A percentile compares a stretch with the other conserved stretches of the same genome.
These are phyloP conservation scores for Cyclotella choctawhatcheeana DNA, from an alignment of 108 stramenopile species.

Conservation along the genomic window DNA sequence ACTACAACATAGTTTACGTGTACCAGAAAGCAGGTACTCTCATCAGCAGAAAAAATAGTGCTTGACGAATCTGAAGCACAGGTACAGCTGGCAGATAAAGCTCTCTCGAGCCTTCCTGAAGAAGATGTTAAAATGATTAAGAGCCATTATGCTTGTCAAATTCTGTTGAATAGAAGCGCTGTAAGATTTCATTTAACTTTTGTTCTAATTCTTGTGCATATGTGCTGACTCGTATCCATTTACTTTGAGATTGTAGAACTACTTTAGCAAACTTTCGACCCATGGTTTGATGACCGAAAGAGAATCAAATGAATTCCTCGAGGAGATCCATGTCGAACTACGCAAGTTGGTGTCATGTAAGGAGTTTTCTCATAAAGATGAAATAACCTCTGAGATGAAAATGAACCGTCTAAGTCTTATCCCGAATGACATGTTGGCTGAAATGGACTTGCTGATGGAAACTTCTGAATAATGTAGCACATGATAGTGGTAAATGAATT, in stretches of 20 bases:
- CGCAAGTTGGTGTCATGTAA: constrained; percentile 5
- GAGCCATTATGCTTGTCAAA: constrained; percentile 74
- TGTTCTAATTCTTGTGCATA: too few species aligned
- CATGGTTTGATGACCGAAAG: constrained; percentile 63
- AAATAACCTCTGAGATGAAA: constrained; percentile 13
- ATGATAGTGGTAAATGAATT: too few species aligned
- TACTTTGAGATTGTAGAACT: too few species aligned
- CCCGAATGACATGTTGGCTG: constrained; percentile 8
- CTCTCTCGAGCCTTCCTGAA: constrained; percentile 37
- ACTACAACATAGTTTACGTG: not conserved
- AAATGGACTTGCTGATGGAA: not conserved
- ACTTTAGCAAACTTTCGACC: constrained; percentile 48
- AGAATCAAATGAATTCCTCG: constrained; percentile 65
- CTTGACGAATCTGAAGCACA: constrained; percentile 60
- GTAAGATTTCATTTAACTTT: too few species aligned
- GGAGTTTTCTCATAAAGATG: constrained; percentile 16
- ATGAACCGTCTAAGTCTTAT: not conserved
- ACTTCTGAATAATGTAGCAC: not conserved
- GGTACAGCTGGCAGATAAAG: constrained; percentile 42
- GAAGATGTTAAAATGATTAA: constrained; percentile 46
- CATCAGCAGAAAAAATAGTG: constrained; percentile 58
- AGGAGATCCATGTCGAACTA: constrained; percentile 50
- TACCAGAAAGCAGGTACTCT: constrained; percentile 19
- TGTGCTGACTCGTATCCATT: too few species aligned
- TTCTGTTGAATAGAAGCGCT: constrained; percentile 59